These are phyloP conservation scores for Aspergillus neotritici DNA, from an alignment of 2,329 filamentous ascomycete species.

Conservation along the genomic window DNA sequence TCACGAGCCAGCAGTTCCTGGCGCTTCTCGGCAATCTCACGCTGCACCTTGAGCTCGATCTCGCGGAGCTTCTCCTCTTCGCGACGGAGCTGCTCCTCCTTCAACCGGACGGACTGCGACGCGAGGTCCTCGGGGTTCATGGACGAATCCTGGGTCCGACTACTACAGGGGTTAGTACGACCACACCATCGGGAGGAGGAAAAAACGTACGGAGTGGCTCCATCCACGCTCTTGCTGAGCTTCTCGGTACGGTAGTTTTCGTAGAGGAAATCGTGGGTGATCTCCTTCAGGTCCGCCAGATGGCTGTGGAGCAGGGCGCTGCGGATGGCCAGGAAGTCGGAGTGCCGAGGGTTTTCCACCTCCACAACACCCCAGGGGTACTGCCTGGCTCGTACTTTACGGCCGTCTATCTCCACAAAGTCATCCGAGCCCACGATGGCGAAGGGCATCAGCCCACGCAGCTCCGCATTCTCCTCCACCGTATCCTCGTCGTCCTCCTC, in stretches of 20 bases:
- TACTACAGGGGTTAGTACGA: conserved; percentile 36
- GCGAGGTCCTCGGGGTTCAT: conserved; percentile 98
- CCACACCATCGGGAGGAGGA: not conserved
- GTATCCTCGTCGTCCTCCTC: conserved; percentile 99
- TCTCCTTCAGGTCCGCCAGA: conserved; percentile 97
- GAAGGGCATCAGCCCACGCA: conserved; percentile 96
- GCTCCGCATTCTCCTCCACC: conserved; percentile 96
- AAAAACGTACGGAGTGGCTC: conserved; percentile 71
- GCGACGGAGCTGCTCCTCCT: conserved; percentile 98
- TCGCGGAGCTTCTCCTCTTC: conserved; percentile 99
- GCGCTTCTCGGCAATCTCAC: conserved; percentile 99
- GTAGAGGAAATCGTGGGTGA: conserved; percentile 99
- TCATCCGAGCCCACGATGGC: conserved; percentile 98
- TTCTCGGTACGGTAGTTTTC: conserved; percentile 99
- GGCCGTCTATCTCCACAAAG: conserved; percentile 85
- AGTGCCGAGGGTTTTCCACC: conserved; percentile 98
- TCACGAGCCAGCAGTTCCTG: conserved; percentile 96
- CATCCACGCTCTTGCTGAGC: conserved; percentile 98
- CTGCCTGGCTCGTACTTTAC: conserved; percentile 87
- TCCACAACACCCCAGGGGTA: conserved; percentile 99
- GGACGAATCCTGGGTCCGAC: conserved; percentile 59
- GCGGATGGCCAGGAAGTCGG: conserved; percentile 94
- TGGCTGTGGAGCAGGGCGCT: conserved; percentile 96
- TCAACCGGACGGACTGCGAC: conserved; percentile 93
- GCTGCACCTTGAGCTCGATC: conserved; percentile 98